Percentiles rank a stretch among this genome's conserved stretches.
Evolutionary conservation across 148 eudicot species (phyloP).

Genomic region (Arctostaphylos glauca): DNA sequence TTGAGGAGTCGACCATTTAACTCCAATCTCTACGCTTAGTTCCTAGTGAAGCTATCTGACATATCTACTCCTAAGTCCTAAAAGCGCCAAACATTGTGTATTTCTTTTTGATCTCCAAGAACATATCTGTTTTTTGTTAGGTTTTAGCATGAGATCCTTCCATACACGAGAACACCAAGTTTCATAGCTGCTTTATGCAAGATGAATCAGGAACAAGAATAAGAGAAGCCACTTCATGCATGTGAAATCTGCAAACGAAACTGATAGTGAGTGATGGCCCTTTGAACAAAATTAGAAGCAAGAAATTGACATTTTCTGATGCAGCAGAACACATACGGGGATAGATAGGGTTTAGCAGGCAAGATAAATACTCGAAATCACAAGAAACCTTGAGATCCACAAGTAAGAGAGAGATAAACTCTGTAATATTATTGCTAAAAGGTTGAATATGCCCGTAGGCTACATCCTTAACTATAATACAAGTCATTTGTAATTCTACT

Average conservation of each 20-base stretch:
- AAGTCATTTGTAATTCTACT: no score
- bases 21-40: not conserved
- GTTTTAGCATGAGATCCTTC: not conserved
- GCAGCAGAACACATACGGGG: no score
- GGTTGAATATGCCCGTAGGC: no score
- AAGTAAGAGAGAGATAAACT: no score
- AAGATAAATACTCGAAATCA: no score
- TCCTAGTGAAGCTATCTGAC: not conserved
- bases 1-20: not conserved
- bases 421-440: no score
- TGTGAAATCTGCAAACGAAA: not conserved
- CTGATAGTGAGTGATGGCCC: not conserved
- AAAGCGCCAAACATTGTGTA: not conserved
- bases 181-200: not conserved
- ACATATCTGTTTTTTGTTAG: not conserved
- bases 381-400: no score
- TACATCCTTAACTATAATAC: no score
- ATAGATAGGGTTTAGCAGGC: no score
- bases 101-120: not conserved
- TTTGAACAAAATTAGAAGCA: not conserved
- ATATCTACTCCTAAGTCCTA: not conserved
- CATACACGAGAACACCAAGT: not conserved
- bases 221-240: not conserved
- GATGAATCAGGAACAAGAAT: not conserved
- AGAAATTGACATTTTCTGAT: not conserved